Percentiles rank a stretch among this genome's conserved stretches.
Evolutionary conservation across 345 rosid genomes (phyloP).

Genomic region (Populus alba): DNA sequence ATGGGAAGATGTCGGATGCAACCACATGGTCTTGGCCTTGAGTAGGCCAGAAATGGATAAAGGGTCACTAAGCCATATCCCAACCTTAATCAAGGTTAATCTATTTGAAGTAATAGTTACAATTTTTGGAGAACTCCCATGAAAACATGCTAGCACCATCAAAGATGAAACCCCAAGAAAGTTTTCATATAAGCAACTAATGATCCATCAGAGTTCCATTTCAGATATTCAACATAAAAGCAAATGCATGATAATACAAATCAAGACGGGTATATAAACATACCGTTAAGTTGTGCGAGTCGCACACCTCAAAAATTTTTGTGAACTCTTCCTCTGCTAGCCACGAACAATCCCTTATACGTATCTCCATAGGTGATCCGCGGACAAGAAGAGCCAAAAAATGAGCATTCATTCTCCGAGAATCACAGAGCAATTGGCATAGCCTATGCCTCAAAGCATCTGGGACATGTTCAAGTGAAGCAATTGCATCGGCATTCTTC

Average conservation of each 20-base stretch:
- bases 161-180: neutral
- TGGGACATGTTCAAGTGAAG: constrained; percentile 77
- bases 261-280: constrained; percentile 4
- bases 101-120: neutral
- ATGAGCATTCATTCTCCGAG: constrained; percentile 52
- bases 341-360: constrained; percentile 84
- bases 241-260: neutral
- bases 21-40: neutral
- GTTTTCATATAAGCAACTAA: neutral
- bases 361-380: constrained; percentile 69
- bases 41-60: too few species aligned
- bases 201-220: neutral
- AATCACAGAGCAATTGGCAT: constrained; percentile 66
- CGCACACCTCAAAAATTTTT: constrained; percentile 51
- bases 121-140: neutral
- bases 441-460: constrained; percentile 64
- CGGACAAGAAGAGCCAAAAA: constrained; percentile 53
- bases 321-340: constrained; percentile 66
- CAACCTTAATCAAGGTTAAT: neutral
- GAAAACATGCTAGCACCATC: neutral
- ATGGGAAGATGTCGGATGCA: neutral
- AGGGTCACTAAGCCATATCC: neutral
- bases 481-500: constrained; percentile 70
- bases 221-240: neutral
- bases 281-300: constrained; percentile 71